Conservation (phyloP, 1,284 basidiomycete genomes). For the Pisolithus thermaeus region DNA sequence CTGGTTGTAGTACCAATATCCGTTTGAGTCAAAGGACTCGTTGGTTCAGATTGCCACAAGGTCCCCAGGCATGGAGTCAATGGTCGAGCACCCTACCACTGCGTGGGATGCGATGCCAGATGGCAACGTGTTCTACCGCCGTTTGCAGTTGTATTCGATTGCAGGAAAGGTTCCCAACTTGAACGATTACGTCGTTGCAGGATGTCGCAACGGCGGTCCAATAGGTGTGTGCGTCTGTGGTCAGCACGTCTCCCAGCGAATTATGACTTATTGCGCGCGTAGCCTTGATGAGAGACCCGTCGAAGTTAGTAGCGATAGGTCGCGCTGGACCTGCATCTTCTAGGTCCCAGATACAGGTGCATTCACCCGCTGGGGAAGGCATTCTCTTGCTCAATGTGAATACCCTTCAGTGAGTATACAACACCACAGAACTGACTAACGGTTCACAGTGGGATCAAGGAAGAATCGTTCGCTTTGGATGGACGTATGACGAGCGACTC, state of each 20-base stretch:
- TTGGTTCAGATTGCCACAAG: too few relatives aligned
- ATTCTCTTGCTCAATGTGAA: slow-evolving; percentile 65
- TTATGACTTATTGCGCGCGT: slow-evolving; percentile 7
- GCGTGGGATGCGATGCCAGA: slow-evolving; percentile 80
- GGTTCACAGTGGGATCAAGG: slow-evolving; percentile 74
- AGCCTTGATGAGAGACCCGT: slow-evolving; percentile 87
- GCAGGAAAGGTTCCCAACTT: slow-evolving; percentile 77
- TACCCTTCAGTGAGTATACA: slow-evolving; percentile 28
- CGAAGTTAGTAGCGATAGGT: slow-evolving; percentile 75
- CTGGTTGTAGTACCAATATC: too few relatives aligned
- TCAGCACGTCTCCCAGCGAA: not conserved
- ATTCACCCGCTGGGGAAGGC: slow-evolving; percentile 67
- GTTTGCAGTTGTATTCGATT: slow-evolving; percentile 81
- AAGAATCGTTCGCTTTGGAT: slow-evolving; percentile 77
- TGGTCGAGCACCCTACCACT: slow-evolving; percentile 64
- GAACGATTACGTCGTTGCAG: slow-evolving; percentile 75
- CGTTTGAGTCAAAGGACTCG: too few relatives aligned
- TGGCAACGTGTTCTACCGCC: slow-evolving; percentile 71
- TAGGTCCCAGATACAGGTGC: slow-evolving; percentile 75
- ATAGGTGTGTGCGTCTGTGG: slow-evolving; percentile 51
- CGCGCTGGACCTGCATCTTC: slow-evolving; percentile 54
- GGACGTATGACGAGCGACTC: slow-evolving; percentile 77
- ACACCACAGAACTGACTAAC: slow-evolving; percentile 13
- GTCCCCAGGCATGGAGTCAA: slow-evolving; percentile 23
- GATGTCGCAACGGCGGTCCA: slow-evolving; percentile 84